Conservation (phyloP, 768 basidiomycete genomes). For the Hirschioporus abietinus region DNA sequence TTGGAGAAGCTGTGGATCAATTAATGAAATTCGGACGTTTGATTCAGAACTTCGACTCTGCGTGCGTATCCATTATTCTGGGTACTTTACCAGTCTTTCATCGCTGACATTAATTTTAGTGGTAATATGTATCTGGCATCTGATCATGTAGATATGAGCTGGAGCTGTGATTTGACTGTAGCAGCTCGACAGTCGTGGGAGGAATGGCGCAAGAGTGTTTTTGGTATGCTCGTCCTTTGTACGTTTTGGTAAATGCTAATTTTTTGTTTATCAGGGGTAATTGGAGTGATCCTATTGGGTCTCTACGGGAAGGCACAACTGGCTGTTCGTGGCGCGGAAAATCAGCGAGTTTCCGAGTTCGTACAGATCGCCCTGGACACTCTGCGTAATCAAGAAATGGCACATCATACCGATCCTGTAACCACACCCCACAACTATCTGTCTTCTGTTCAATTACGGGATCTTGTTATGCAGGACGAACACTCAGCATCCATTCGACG, state of each 20-base stretch:
- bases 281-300: conserved; percentile 24
- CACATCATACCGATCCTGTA: conserved; percentile 78
- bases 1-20: conserved; percentile 75
- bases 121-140: conserved; percentile 73
- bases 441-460: conserved; percentile 83
- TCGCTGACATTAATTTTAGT: conserved; percentile 29
- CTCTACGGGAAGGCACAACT: conserved; percentile 36
- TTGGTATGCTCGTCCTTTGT: conserved; percentile 40
- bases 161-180: conserved; percentile 61
- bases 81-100: conserved; percentile 10
- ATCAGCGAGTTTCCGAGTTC: conserved; percentile 60
- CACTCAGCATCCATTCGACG: conserved; percentile 63
- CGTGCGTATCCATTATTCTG: conserved; percentile 39
- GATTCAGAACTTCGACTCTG: conserved; percentile 54
- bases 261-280: conserved; percentile 17
- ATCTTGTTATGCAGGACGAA: conserved; percentile 77
- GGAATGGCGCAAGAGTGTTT: conserved; percentile 58
- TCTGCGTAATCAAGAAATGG: conserved; percentile 76
- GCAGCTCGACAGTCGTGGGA: conserved; percentile 62
- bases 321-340: conserved; percentile 51
- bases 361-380: conserved; percentile 78
- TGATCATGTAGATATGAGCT: conserved; percentile 59
- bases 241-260: conserved; percentile 20
- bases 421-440: conserved; percentile 69
- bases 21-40: conserved; percentile 70